phyloP scores from a whole-genome alignment of 176 grass and related monocot species.

The Ampelocalamus luodianensis region DNA sequence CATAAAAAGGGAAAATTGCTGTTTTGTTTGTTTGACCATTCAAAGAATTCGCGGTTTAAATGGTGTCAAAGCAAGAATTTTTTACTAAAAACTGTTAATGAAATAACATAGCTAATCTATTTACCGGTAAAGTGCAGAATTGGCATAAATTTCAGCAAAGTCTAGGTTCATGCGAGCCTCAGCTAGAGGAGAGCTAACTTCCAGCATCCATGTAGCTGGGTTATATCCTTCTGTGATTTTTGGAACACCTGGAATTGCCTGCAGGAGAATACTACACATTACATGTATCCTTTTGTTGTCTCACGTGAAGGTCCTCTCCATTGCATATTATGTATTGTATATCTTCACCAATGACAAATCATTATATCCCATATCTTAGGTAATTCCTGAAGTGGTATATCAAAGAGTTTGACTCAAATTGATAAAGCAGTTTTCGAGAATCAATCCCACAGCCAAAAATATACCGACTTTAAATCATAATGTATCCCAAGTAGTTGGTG shows the following conservation, averaged over 20 bases:
- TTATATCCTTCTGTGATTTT: slow-evolving; percentile 70
- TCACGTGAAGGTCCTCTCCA: neutral
- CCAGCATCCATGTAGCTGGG: slow-evolving; percentile 83
- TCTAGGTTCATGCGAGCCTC: slow-evolving; percentile 58
- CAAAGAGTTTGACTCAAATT: neutral
- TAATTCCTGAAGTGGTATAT: neutral
- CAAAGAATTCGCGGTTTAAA: slow-evolving; percentile 14
- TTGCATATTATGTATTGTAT: slow-evolving; percentile 27
- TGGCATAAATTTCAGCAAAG: slow-evolving; percentile 69
- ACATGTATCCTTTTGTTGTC: neutral
- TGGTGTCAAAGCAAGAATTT: neutral
- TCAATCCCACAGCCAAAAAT: neutral
- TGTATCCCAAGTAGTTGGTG: neutral
- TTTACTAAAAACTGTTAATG: neutral
- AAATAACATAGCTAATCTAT: slow-evolving; percentile 14
- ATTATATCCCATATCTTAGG: slow-evolving; percentile 1
- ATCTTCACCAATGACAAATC: neutral
- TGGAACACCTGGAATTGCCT: slow-evolving; percentile 70
- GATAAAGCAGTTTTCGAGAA: neutral
- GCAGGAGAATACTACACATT: slow-evolving; percentile 25
- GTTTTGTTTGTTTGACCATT: slow-evolving; percentile 21
- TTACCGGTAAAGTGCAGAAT: slow-evolving; percentile 66
- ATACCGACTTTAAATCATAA: neutral
- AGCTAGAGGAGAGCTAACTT: slow-evolving; percentile 56
- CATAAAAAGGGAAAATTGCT: neutral